phyloP scores from a whole-genome alignment of 768 basidiomycete species.

The Termitomyces sp. region DNA sequence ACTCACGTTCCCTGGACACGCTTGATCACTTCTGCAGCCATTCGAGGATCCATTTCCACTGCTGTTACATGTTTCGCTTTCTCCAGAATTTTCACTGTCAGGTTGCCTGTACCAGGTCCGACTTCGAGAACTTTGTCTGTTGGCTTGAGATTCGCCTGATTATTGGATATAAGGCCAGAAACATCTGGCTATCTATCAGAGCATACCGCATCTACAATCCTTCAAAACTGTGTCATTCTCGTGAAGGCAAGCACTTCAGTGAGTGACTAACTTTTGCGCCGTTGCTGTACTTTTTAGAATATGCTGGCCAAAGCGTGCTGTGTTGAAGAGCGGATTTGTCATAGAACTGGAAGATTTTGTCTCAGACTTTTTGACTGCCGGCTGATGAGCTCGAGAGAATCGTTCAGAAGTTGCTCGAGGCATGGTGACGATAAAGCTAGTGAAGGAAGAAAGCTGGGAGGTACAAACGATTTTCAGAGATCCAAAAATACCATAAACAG shows the following conservation, averaged over 20 bases:
- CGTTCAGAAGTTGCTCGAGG: slow-evolving; percentile 75
- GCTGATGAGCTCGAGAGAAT: slow-evolving; percentile 64
- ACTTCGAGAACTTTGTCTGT: slow-evolving; percentile 97
- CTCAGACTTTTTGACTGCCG: slow-evolving; percentile 47
- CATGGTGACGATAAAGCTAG: slow-evolving; percentile 34
- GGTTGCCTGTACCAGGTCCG: slow-evolving; percentile 95
- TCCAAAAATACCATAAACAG: background rate
- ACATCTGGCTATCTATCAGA: background rate
- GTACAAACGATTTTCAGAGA: background rate
- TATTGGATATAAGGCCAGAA: background rate
- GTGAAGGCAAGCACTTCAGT: background rate
- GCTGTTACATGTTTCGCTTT: slow-evolving; percentile 91
- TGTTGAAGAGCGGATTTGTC: slow-evolving; percentile 91
- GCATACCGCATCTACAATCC: slow-evolving; percentile 41
- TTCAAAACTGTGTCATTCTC: slow-evolving; percentile 13
- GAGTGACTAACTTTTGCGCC: slow-evolving; percentile 69
- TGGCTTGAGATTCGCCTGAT: slow-evolving; percentile 82
- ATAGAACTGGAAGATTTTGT: slow-evolving; percentile 40
- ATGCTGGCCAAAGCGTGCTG: slow-evolving; percentile 94
- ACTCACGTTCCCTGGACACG: slow-evolving; percentile 96
- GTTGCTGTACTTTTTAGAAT: slow-evolving; percentile 92
- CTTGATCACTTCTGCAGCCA: slow-evolving; percentile 97
- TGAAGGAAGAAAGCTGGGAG: background rate
- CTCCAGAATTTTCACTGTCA: slow-evolving; percentile 90
- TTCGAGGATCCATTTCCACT: slow-evolving; percentile 96